phyloP scores from a whole-genome alignment of 2,329 filamentous ascomycete species.

The Penicillium sp. region DNA sequence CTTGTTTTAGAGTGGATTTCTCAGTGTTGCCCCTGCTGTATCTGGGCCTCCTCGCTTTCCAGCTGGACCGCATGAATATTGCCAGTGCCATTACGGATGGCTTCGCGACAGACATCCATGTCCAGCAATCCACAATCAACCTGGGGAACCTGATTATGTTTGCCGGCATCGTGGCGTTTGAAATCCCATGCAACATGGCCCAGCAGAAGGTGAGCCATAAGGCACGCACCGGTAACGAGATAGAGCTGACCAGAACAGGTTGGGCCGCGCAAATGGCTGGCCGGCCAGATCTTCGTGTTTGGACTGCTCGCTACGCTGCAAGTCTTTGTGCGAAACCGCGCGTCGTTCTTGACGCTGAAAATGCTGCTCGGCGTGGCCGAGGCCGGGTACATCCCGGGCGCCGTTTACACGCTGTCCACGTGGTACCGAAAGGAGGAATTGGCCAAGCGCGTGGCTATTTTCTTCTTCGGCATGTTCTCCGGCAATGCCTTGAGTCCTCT shows the following conservation, averaged over 20 bases:
- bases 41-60: slow-evolving; percentile 49
- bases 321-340: slow-evolving; percentile 39
- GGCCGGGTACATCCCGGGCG: slow-evolving; percentile 51
- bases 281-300: slow-evolving; percentile 47
- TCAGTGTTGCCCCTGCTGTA: slow-evolving; percentile 49
- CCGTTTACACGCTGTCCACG: slow-evolving; percentile 50
- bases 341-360: slow-evolving; percentile 45
- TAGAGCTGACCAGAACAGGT: slow-evolving; percentile 25
- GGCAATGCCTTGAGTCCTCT: slow-evolving; percentile 49
- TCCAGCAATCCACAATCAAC: slow-evolving; percentile 49
- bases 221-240: slow-evolving; percentile 25
- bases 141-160: slow-evolving; percentile 54
- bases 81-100: slow-evolving; percentile 50
- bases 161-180: slow-evolving; percentile 47
- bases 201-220: slow-evolving; percentile 19
- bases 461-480: slow-evolving; percentile 54
- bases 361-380: slow-evolving; percentile 47
- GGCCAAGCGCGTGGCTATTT: slow-evolving; percentile 46
- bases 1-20: slow-evolving; percentile 27
- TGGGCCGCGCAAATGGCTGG: slow-evolving; percentile 49
- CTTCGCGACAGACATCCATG: slow-evolving; percentile 41
- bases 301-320: slow-evolving; percentile 47
- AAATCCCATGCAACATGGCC: slow-evolving; percentile 51
- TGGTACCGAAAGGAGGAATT: slow-evolving; percentile 50
- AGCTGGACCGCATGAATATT: slow-evolving; percentile 53